These are phyloP conservation scores for Pestalotiopsis sp. DNA, from an alignment of 2,329 filamentous ascomycete species.

Conservation along the genomic window DNA sequence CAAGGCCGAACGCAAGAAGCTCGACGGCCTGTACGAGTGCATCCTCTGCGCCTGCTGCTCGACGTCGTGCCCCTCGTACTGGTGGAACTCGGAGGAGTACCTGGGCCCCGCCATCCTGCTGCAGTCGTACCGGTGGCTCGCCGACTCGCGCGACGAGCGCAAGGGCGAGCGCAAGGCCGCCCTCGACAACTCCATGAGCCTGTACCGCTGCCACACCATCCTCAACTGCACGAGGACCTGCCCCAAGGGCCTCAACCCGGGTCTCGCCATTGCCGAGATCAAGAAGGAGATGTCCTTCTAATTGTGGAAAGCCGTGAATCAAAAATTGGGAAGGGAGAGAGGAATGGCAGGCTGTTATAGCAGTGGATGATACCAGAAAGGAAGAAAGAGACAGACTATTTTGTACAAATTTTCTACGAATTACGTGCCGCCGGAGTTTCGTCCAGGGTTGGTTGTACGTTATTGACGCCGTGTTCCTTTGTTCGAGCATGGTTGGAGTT, in stretches of 20 bases:
- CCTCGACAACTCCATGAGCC: slow-evolving; percentile 97
- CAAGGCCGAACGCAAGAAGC: slow-evolving; percentile 91
- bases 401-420: slow-evolving; percentile 19
- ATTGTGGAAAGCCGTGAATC: slow-evolving; percentile 4
- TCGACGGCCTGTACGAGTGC: slow-evolving; percentile 98
- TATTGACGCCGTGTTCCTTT: slow-evolving; percentile 16
- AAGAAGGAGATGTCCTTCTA: slow-evolving; percentile 90
- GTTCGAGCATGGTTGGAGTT: slow-evolving; percentile 17
- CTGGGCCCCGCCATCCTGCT: slow-evolving; percentile 94
- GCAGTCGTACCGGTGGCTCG: slow-evolving; percentile 97
- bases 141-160: slow-evolving; percentile 91
- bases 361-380: slow-evolving; percentile 4
- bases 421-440: slow-evolving; percentile 16
- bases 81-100: slow-evolving; percentile 99
- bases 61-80: slow-evolving; percentile 99
- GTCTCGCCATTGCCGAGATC: slow-evolving; percentile 92
- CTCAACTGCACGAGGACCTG: slow-evolving; percentile 98
- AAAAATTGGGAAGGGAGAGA: background rate
- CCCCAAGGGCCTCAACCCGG: slow-evolving; percentile 97
- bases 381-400: background rate
- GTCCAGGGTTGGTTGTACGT: slow-evolving; percentile 16
- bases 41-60: slow-evolving; percentile 99
- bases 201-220: slow-evolving; percentile 99
- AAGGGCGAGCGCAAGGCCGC: slow-evolving; percentile 85
- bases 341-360: background rate